Conservation (phyloP, 805 yeast genomes). For the Yarrowia porcina region DNA sequence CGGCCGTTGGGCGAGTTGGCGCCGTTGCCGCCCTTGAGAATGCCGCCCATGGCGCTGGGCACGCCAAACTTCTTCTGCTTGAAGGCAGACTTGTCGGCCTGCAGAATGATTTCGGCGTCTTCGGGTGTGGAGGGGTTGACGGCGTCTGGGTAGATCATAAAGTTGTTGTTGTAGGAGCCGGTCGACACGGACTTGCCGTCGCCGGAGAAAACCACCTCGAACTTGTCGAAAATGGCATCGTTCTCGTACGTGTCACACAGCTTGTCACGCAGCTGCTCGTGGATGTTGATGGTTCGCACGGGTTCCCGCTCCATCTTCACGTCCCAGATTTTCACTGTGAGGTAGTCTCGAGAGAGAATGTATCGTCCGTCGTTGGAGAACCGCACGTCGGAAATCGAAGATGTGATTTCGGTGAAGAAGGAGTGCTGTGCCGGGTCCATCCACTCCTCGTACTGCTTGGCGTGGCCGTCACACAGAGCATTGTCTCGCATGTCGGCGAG, state of each 20-base stretch:
- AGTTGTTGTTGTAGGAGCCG: slow-evolving; percentile 94
- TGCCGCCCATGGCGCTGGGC: slow-evolving; percentile 45
- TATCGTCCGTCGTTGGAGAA: slow-evolving; percentile 90
- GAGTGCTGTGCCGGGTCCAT: slow-evolving; percentile 90
- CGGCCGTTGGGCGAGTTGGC: slow-evolving; percentile 27
- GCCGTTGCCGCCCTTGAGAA: slow-evolving; percentile 23
- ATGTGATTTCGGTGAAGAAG: slow-evolving; percentile 95
- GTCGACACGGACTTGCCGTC: slow-evolving; percentile 92
- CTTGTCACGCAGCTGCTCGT: slow-evolving; percentile 88
- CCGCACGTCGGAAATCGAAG: slow-evolving; percentile 89
- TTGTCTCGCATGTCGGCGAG: slow-evolving; percentile 94
- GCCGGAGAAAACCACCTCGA: slow-evolving; percentile 93
- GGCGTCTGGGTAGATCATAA: slow-evolving; percentile 92
- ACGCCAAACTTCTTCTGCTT: slow-evolving; percentile 65
- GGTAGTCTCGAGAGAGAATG: slow-evolving; percentile 93
- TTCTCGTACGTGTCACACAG: slow-evolving; percentile 97
- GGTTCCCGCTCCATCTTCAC: slow-evolving; percentile 96
- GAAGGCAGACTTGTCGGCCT: slow-evolving; percentile 97
- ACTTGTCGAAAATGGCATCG: slow-evolving; percentile 97
- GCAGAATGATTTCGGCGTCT: slow-evolving; percentile 71
- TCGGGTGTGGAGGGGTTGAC: slow-evolving; percentile 39
- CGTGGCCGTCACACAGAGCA: slow-evolving; percentile 87
- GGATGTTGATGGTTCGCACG: slow-evolving; percentile 88
- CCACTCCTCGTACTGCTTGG: slow-evolving; percentile 81
- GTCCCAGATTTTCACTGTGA: slow-evolving; percentile 98